A percentile compares a stretch with the other conserved stretches of the same genome.
Evolutionary conservation across 2,329 filamentous ascomycete genomes (phyloP).

Genomic region (Fusarium brachygibbosum): DNA sequence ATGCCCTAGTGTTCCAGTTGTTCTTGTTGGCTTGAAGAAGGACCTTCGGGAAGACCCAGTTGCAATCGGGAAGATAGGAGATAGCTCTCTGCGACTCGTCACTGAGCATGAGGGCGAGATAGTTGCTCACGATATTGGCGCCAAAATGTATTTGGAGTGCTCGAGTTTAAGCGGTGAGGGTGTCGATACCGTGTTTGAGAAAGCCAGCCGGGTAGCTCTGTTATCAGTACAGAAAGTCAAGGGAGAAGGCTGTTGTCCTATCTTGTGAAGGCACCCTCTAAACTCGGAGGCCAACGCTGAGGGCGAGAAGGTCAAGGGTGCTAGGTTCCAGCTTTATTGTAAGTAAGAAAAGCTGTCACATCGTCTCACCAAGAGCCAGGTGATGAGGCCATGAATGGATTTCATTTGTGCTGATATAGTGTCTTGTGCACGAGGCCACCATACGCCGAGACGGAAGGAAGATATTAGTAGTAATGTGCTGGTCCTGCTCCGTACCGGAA

Average conservation of each 20-base stretch:
- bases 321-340: too few relatives aligned
- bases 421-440: too few relatives aligned
- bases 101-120: constrained; percentile 2
- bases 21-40: constrained; percentile 2
- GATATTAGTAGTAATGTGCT: background rate
- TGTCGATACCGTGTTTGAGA: background rate
- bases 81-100: background rate
- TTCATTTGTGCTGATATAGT: too few relatives aligned
- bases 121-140: background rate
- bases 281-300: too few relatives aligned
- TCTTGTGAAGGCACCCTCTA: too few relatives aligned
- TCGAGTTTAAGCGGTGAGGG: background rate
- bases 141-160: background rate
- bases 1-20: background rate
- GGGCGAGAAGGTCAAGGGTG: too few relatives aligned
- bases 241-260: too few relatives aligned
- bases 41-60: background rate
- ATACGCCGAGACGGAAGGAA: too few relatives aligned
- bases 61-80: background rate
- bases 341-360: background rate
- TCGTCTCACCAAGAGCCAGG: constrained; percentile 1
- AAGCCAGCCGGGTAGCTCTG: too few relatives aligned
- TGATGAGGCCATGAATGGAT: too few relatives aligned
- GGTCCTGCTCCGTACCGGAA: background rate
- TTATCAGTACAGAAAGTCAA: too few relatives aligned